Evolutionary conservation across 2,329 filamentous ascomycete genomes (phyloP), one percentile per base, ranked within the genome.

Genomic region (Arthrocladium fulminans): DNA sequence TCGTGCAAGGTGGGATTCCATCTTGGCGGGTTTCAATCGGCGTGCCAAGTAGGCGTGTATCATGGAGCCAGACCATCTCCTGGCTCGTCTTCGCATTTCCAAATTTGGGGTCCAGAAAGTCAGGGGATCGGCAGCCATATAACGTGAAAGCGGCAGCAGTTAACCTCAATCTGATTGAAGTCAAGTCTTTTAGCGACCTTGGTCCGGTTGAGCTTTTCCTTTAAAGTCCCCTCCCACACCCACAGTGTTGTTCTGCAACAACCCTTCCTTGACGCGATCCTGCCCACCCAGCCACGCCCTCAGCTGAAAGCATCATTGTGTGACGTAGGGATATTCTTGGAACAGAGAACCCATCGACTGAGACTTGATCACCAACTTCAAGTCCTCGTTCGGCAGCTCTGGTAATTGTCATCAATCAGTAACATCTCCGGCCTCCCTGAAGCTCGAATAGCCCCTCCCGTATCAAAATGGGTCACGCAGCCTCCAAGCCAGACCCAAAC

Each of bases 381-480:
- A 29, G 13, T 29, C 7, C 27, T n/a, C n/a, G n/a, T n/a, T n/a
- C n/a, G n/a, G n/a, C n/a, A n/a, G 27, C 27, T 29, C 27, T 29
- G 7, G 27, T 13, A 29, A 13, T 29, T 29, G 13, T 40, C 17
- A 10, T 10, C 37, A 40, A 22, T 23, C 22, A 15, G 17, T 7
- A 7, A 40, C 13, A 15, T 12, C 13, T 22, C 6, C 37, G n/a
- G 5, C 22, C 13, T 10, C n/a, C 23, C 34, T 12, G 17, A 12
- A 15, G 17, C 23, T 6, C 9, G 37, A 22, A 10, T 7, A 10
- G 9, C 29, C 27, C n/a, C n/a, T n/a, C n/a, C n/a, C 9, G 13
- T 22, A 13, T 23, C 48, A 50, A 17, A 3, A 57, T 57, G 55
- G 55, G 55, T 43, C 55, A 57, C 38, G 51, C 50, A 35, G 54